Evolutionary conservation across 768 basidiomycete species (phyloP).

Genomic region (Kockovaella imperatae): DNA sequence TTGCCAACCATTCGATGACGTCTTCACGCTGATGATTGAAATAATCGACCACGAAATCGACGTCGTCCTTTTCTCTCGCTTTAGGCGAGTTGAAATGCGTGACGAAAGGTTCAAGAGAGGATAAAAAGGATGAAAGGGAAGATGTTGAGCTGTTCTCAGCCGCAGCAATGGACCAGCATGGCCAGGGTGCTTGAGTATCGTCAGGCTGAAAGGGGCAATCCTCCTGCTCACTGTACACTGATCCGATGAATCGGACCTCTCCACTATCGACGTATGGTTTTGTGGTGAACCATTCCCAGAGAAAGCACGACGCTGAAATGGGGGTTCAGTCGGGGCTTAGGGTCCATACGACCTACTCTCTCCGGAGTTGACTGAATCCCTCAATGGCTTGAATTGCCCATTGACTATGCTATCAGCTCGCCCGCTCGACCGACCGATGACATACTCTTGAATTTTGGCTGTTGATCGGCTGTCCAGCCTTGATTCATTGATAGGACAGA

Average conservation of each 20-base stretch:
- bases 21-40: constrained; percentile 80
- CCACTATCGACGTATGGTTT: constrained; percentile 72
- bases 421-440: neutral
- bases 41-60: constrained; percentile 65
- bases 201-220: neutral
- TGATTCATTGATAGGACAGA: constrained; percentile 86
- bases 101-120: constrained; percentile 59
- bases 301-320: constrained; percentile 19
- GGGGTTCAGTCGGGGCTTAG: neutral
- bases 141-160: constrained; percentile 54
- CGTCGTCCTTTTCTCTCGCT: constrained; percentile 56
- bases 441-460: constrained; percentile 58
- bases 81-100: constrained; percentile 51
- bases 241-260: constrained; percentile 72
- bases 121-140: constrained; percentile 57
- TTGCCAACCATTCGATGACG: constrained; percentile 76
- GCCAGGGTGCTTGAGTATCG: constrained; percentile 70
- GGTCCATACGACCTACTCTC: constrained; percentile 49
- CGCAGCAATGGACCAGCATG: constrained; percentile 90
- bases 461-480: constrained; percentile 57
- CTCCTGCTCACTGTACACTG: constrained; percentile 41
- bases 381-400: constrained; percentile 50
- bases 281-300: constrained; percentile 58
- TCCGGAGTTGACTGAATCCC: constrained; percentile 79
- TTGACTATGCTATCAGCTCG: constrained; percentile 30